Conservation (phyloP, 352 stramenopile genomes). For the Phytophthora agathidicida region DNA sequence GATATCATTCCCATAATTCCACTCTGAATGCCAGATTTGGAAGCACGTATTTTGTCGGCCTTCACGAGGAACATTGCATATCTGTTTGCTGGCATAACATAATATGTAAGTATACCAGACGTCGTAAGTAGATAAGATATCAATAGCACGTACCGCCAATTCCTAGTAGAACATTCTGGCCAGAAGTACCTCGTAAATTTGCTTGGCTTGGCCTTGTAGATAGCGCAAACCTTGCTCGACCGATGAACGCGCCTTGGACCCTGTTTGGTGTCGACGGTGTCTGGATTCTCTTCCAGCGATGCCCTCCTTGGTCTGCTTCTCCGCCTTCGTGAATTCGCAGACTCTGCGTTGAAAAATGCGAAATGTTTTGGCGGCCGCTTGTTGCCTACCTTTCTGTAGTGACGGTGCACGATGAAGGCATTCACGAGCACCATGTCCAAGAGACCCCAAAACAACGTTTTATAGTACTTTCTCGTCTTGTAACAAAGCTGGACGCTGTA, state of each 20-base stretch:
- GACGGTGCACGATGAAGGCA: conserved; percentile 7
- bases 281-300: too few species aligned
- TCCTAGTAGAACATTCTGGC: too few species aligned
- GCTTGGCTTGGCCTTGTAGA: too few species aligned
- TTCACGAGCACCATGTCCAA: conserved; percentile 12
- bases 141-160: too few species aligned
- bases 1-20: background rate
- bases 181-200: too few species aligned
- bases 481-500: conserved; percentile 8
- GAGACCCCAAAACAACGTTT: conserved; percentile 5
- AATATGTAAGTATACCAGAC: too few species aligned
- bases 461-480: conserved; percentile 10
- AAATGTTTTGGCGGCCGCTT: conserved; percentile 4
- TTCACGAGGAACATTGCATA: background rate
- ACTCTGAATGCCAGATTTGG: background rate
- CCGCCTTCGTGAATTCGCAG: too few species aligned
- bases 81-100: background rate
- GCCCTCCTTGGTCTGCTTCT: too few species aligned
- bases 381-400: conserved; percentile 6
- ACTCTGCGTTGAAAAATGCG: conserved; percentile 15
- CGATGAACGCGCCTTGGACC: too few species aligned
- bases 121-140: too few species aligned
- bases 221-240: too few species aligned
- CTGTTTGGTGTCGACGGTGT: too few species aligned
- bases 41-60: background rate